Conservation (phyloP, 768 basidiomycete species). For the Lentinula aciculospora region DNA sequence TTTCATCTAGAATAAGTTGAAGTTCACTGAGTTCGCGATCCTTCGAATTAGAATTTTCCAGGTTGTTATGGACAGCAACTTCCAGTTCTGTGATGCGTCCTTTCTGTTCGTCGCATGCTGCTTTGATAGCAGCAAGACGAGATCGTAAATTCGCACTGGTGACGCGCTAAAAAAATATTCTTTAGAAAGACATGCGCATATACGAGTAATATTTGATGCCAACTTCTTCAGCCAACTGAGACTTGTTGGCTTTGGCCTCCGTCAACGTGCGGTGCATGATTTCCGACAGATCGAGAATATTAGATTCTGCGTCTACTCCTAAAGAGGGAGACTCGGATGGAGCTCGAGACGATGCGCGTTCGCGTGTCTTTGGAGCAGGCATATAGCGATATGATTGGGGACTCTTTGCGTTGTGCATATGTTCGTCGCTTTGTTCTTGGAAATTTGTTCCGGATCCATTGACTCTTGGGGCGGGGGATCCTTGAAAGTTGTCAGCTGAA, state of each 20-base stretch:
- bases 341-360: neutral
- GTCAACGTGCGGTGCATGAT: slow-evolving; percentile 16
- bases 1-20: slow-evolving; percentile 8
- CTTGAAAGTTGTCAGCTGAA: neutral
- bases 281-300: slow-evolving; percentile 17
- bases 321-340: neutral
- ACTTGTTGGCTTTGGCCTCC: slow-evolving; percentile 16
- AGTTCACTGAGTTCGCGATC: neutral
- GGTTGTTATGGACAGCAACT: slow-evolving; percentile 8
- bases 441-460: neutral
- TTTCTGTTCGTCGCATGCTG: slow-evolving; percentile 11
- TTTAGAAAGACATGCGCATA: neutral
- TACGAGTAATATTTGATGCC: slow-evolving; percentile 9
- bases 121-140: slow-evolving; percentile 11
- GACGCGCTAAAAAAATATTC: slow-evolving; percentile 9
- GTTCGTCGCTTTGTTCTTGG: neutral
- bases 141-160: slow-evolving; percentile 15
- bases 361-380: neutral
- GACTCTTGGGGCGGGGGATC: too few relatives aligned
- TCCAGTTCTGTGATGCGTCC: slow-evolving; percentile 15
- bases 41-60: slow-evolving; percentile 4
- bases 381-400: neutral
- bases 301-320: slow-evolving; percentile 8
- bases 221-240: slow-evolving; percentile 20
- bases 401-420: neutral